These are phyloP conservation scores for Sordariomycetes sp. DNA, from an alignment of 2,329 filamentous ascomycete genomes.

Conservation along the genomic window DNA sequence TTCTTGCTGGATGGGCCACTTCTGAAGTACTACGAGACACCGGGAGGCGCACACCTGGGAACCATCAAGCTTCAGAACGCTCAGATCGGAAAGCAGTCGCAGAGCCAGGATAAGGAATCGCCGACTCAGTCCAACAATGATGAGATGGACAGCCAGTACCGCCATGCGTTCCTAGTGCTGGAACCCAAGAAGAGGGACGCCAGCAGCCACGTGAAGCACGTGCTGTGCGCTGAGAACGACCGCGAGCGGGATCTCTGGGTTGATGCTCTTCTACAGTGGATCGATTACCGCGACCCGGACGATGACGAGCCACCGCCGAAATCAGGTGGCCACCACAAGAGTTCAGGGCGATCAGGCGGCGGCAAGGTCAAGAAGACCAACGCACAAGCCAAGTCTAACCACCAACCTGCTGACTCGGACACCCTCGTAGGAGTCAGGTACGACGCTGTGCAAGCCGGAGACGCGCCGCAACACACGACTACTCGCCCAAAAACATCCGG, in stretches of 20 bases:
- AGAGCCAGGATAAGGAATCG: constrained; percentile 39
- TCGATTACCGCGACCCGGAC: constrained; percentile 61
- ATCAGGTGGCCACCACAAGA: constrained; percentile 22
- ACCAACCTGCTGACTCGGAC: constrained; percentile 30
- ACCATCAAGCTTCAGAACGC: constrained; percentile 87
- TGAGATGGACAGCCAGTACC: constrained; percentile 91
- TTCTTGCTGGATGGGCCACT: constrained; percentile 52
- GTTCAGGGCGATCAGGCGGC: constrained; percentile 1
- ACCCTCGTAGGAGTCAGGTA: constrained; percentile 49
- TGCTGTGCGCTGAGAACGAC: constrained; percentile 92
- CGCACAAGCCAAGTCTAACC: constrained; percentile 15
- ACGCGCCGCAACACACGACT: constrained; percentile 34
- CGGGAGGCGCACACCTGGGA: constrained; percentile 81
- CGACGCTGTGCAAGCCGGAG: constrained; percentile 43
- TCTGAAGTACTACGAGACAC: constrained; percentile 84
- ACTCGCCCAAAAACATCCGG: constrained; percentile 24
- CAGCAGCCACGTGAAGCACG: constrained; percentile 77
- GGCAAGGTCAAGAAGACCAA: constrained; percentile 1
- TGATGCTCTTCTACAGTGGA: constrained; percentile 78
- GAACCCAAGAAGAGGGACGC: constrained; percentile 97
- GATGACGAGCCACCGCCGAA: constrained; percentile 28
- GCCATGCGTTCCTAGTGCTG: constrained; percentile 88
- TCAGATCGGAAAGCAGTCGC: constrained; percentile 87
- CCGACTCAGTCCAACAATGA: constrained; percentile 43
- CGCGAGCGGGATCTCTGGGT: constrained; percentile 91